Evolutionary conservation across 2,329 filamentous ascomycete genomes (phyloP).

Genomic region (Thielaviopsis punctulata): DNA sequence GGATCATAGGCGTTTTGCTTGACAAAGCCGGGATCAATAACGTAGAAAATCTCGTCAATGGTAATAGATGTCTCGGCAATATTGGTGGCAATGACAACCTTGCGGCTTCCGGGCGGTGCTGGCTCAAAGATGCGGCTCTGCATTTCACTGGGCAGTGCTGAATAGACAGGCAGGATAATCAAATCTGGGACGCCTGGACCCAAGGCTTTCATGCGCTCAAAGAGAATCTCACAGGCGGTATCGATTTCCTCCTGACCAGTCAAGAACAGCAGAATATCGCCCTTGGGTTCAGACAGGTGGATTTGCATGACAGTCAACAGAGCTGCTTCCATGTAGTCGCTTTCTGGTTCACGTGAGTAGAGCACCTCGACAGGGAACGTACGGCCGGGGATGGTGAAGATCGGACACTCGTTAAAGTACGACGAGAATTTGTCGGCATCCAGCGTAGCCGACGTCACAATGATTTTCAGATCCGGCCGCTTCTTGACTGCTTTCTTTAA

Average conservation of each 20-base stretch:
- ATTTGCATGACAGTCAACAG: conserved; percentile 98
- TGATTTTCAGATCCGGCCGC: conserved; percentile 76
- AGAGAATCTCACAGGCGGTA: conserved; percentile 79
- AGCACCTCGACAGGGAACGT: conserved; percentile 93
- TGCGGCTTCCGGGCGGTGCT: conserved; percentile 66
- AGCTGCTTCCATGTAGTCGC: conserved; percentile 85
- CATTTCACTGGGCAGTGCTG: conserved; percentile 80
- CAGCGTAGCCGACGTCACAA: conserved; percentile 89
- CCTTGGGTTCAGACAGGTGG: conserved; percentile 76
- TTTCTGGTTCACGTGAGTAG: conserved; percentile 87
- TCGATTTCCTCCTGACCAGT: conserved; percentile 98
- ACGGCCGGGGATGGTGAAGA: conserved; percentile 88
- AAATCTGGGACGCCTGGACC: conserved; percentile 83
- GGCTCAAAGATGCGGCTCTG: conserved; percentile 91
- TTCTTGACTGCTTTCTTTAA: conserved; percentile 84
- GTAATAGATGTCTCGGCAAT: conserved; percentile 97
- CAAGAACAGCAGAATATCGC: conserved; percentile 91
- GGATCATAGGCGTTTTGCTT: conserved; percentile 96
- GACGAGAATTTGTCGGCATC: conserved; percentile 95
- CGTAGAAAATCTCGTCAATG: conserved; percentile 94
- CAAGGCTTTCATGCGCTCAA: conserved; percentile 89
- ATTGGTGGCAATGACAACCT: conserved; percentile 95
- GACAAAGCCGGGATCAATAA: conserved; percentile 91
- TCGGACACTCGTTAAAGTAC: conserved; percentile 91
- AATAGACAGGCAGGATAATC: conserved; percentile 90